A percentile compares a stretch with the other conserved stretches of the same genome.
These are phyloP conservation scores for Kwoniella sp. DNA, from an alignment of 768 basidiomycete species.

Conservation along the genomic window DNA sequence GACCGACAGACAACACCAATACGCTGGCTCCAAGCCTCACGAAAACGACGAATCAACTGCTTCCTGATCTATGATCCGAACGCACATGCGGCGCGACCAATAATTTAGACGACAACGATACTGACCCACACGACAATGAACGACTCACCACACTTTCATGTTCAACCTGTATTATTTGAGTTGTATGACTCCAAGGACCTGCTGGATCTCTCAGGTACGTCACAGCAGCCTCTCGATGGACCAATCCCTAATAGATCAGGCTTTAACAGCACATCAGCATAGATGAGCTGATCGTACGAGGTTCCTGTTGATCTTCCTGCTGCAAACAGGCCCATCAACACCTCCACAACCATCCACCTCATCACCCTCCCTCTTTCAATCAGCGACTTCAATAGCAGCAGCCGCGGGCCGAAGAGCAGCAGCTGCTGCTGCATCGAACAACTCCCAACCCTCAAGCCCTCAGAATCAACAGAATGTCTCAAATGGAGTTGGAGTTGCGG, in stretches of 20 bases:
- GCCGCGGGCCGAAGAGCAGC: slow-evolving; percentile 46
- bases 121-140: slow-evolving; percentile 5
- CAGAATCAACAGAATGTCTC: neutral
- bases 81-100: too few species aligned
- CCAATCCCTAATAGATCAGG: too few species aligned
- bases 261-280: too few species aligned
- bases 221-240: neutral
- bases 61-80: too few species aligned
- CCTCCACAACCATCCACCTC: slow-evolving; percentile 5
- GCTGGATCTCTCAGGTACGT: slow-evolving; percentile 46
- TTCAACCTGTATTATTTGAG: slow-evolving; percentile 37
- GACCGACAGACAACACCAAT: too few species aligned
- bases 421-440: slow-evolving; percentile 28
- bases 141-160: slow-evolving; percentile 35
- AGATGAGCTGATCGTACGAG: too few species aligned
- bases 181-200: slow-evolving; percentile 43
- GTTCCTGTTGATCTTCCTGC: too few species aligned
- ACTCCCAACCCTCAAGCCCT: neutral
- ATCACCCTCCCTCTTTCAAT: slow-evolving; percentile 40
- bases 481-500: too few species aligned
- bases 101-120: too few species aligned
- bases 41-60: too few species aligned
- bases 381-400: slow-evolving; percentile 45
- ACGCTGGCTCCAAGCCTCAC: too few species aligned
- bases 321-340: slow-evolving; percentile 4